A percentile compares a stretch with the other conserved stretches of the same genome.
phyloP scores from a whole-genome alignment of 495 filamentous ascomycete genomes.

The Thozetella sp. region DNA sequence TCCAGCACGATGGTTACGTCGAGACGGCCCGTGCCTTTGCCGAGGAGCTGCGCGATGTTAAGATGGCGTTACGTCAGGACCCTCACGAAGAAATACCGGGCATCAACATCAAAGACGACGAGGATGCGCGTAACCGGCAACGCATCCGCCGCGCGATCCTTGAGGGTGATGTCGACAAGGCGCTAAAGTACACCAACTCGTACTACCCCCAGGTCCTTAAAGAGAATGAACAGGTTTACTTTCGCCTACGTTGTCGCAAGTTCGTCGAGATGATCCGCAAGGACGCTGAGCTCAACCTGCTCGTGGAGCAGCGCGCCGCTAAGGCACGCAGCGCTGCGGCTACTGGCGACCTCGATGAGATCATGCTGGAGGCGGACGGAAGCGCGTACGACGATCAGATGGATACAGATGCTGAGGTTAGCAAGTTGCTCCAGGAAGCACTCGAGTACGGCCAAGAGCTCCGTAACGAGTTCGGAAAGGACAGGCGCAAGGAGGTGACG shows the following conservation, averaged over 20 bases:
- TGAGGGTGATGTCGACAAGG: conserved; percentile 90
- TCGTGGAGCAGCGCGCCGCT: conserved; percentile 32
- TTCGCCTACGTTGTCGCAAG: conserved; percentile 86
- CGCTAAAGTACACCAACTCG: conserved; percentile 75
- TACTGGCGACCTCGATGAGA: conserved; percentile 71
- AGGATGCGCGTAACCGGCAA: conserved; percentile 77
- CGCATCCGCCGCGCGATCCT: conserved; percentile 88
- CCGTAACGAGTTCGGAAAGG: conserved; percentile 71
- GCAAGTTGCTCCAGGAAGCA: conserved; percentile 62
- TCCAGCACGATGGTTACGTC: conserved; percentile 96
- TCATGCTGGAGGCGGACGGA: conserved; percentile 65
- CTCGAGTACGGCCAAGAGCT: conserved; percentile 82
- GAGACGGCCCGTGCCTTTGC: conserved; percentile 90
- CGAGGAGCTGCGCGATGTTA: conserved; percentile 77
- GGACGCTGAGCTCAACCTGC: conserved; percentile 65
- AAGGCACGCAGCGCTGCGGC: conserved; percentile 9
- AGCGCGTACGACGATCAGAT: conserved; percentile 44
- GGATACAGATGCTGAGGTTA: conserved; percentile 58
- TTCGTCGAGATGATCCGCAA: conserved; percentile 95
- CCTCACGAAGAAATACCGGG: conserved; percentile 53
- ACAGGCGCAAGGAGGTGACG: conserved; percentile 65
- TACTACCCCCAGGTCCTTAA: conserved; percentile 82
- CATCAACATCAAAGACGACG: conserved; percentile 80
- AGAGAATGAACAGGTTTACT: conserved; percentile 87
- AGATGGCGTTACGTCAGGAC: conserved; percentile 61